Evolutionary conservation across 768 basidiomycete species (phyloP), one percentile per base, ranked within the genome.

Genomic region (Inosperma sp.): DNA sequence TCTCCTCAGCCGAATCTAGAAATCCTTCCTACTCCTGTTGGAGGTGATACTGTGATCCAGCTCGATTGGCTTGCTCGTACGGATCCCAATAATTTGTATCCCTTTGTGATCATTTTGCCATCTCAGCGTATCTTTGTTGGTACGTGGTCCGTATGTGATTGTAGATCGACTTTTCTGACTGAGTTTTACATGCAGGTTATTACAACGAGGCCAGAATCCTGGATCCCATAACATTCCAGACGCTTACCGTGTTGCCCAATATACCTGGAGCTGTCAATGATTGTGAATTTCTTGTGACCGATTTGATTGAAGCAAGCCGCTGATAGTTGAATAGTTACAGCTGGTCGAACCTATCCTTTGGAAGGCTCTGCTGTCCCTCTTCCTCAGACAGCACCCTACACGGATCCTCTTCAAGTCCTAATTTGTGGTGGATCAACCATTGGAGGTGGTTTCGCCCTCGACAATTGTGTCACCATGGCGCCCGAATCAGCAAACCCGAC

Each of bases 121-220:
- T 82, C 81, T 37, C 79, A 79, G 1, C 73, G 75, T 26, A 67
- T 91, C 58, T 89, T 89, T 62, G 75, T 85, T 34, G 83, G 87
- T 84, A 44, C 44, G 78, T 67, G 8, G 26, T n/a, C n/a, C n/a
- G 16, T 14, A 35, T 2, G 27, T 4, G 12, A 6, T 30, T 17
- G 5, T 25, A 34, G 37, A 42, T 10, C 27, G 12, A 8, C 14
- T 17, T n/a, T n/a, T n/a, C n/a, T n/a, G n/a, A n/a, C n/a, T n/a
- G n/a, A 7, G 42, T 14, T 34, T 13, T 13, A 25, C 6, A 22
- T 7, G 36, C 29, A 87, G 86, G 75, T 1, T 89, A 89, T 59
- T 89, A 82, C 69, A 90, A 91, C 56, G 84, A 90, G 64, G 88
- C 88, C 1, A 81, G 88, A 13, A 79, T 89, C 53, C 69, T 90